Conservation (phyloP, 2,329 filamentous ascomycete genomes). For the Aureobasidium subglaciale region DNA sequence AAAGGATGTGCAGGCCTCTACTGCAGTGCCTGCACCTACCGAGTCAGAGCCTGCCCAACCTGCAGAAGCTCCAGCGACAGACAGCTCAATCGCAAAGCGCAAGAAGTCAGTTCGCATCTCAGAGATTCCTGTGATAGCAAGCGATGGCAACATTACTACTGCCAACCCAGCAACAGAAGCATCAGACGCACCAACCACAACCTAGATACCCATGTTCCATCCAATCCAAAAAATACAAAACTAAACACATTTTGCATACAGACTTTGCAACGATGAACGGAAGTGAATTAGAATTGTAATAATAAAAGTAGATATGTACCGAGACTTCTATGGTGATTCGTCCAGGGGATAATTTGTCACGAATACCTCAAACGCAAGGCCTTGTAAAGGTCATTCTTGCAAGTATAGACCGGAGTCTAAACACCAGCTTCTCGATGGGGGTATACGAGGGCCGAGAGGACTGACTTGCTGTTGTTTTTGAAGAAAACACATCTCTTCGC, state of each 20-base stretch:
- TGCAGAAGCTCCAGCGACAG: neutral
- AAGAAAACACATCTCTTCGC: too few species aligned
- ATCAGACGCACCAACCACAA: neutral
- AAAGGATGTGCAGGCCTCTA: neutral
- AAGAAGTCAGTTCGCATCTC: conserved; percentile 12
- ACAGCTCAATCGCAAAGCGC: neutral
- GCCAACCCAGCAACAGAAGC: neutral
- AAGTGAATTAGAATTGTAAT: too few species aligned
- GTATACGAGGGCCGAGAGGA: conserved; percentile 27
- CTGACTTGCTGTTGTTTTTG: conserved; percentile 25
- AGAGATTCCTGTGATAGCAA: neutral
- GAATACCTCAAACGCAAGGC: conserved; percentile 19
- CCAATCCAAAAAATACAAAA: neutral
- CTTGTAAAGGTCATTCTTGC: conserved; percentile 17
- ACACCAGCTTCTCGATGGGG: conserved; percentile 18
- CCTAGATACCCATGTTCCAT: conserved; percentile 6
- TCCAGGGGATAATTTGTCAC: conserved; percentile 14
- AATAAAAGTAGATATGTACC: conserved; percentile 13
- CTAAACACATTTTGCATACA: too few species aligned
- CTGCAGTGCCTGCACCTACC: neutral
- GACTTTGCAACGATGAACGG: too few species aligned
- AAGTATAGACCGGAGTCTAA: conserved; percentile 17
- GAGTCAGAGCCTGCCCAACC: neutral
- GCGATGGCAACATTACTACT: neutral
- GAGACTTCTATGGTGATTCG: conserved; percentile 19